These are phyloP conservation scores for Cercophora samala DNA, from an alignment of 495 filamentous ascomycete species.

Conservation along the genomic window DNA sequence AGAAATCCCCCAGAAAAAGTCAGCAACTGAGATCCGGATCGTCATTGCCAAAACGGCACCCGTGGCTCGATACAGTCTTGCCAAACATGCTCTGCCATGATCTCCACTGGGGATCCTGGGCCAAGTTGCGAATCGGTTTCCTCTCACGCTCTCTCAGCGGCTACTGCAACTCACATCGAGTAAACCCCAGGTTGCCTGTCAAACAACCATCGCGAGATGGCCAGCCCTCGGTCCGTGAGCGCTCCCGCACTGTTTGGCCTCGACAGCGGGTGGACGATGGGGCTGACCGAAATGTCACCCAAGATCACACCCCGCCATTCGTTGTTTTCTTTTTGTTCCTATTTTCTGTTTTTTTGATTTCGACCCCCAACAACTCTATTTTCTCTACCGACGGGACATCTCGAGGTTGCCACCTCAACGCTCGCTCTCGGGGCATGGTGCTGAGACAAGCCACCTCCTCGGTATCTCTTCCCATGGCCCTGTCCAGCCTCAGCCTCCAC, in stretches of 20 bases:
- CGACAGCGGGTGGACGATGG: background rate
- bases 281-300: background rate
- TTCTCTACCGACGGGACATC: slow-evolving; percentile 2
- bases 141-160: slow-evolving; percentile 21
- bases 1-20: background rate
- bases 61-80: slow-evolving; percentile 30
- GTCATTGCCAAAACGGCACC: slow-evolving; percentile 32
- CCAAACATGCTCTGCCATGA: slow-evolving; percentile 40
- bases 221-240: slow-evolving; percentile 14
- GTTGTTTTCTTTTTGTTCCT: slow-evolving; percentile 1
- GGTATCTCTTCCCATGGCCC: slow-evolving; percentile 23
- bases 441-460: slow-evolving; percentile 40
- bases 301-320: background rate
- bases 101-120: slow-evolving; percentile 29
- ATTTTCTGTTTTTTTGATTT: slow-evolving; percentile 1
- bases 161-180: slow-evolving; percentile 8
- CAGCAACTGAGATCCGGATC: slow-evolving; percentile 28
- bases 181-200: slow-evolving; percentile 24
- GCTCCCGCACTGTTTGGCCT: slow-evolving; percentile 5
- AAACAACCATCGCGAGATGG: slow-evolving; percentile 13
- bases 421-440: slow-evolving; percentile 18
- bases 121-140: slow-evolving; percentile 18
- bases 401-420: slow-evolving; percentile 22
- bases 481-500: slow-evolving; percentile 23
- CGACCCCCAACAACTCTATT: slow-evolving; percentile 6